A percentile compares a stretch with the other conserved stretches of the same genome.
Evolutionary conservation across 257 asterid genomes (phyloP).

Genomic region (Linderniella brevidens): DNA sequence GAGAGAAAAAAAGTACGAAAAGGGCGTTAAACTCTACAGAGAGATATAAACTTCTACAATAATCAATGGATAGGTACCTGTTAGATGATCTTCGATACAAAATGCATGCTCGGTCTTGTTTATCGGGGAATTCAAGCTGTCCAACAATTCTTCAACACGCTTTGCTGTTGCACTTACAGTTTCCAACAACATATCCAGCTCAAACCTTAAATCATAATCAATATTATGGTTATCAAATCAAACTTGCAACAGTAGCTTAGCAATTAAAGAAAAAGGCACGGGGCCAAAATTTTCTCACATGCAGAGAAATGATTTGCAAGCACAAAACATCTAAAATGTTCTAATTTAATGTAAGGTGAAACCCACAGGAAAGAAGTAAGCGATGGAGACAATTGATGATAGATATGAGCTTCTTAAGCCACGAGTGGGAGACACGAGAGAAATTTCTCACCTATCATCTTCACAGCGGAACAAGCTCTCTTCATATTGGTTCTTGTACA

Average conservation of each 20-base stretch:
- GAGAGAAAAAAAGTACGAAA: neutral
- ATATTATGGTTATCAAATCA: neutral
- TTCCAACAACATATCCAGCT: conserved; percentile 33
- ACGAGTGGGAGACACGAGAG: neutral
- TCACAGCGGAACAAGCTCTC: conserved; percentile 93
- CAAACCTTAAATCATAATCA: conserved; percentile 22
- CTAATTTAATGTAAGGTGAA: too few relatives aligned
- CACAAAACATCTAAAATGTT: too few relatives aligned
- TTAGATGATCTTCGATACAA: conserved; percentile 20
- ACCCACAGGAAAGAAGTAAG: too few relatives aligned
- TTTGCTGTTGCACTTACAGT: conserved; percentile 21
- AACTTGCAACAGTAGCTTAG: too few relatives aligned
- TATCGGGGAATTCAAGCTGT: conserved; percentile 15
- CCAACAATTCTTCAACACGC: conserved; percentile 25
- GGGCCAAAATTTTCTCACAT: too few relatives aligned
- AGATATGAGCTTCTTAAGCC: too few relatives aligned
- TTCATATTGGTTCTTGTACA: conserved; percentile 94
- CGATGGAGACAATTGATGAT: too few relatives aligned
- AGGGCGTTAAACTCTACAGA: neutral
- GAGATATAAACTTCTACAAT: neutral
- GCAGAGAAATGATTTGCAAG: too few relatives aligned
- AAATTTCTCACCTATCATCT: conserved; percentile 64
- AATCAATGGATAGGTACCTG: conserved; percentile 12
- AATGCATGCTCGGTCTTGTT: conserved; percentile 11
- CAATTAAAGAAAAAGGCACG: too few relatives aligned